Base-by-base conservation (phyloP, 441 rosid genomes). In the Corymbia calophylla region DNA sequence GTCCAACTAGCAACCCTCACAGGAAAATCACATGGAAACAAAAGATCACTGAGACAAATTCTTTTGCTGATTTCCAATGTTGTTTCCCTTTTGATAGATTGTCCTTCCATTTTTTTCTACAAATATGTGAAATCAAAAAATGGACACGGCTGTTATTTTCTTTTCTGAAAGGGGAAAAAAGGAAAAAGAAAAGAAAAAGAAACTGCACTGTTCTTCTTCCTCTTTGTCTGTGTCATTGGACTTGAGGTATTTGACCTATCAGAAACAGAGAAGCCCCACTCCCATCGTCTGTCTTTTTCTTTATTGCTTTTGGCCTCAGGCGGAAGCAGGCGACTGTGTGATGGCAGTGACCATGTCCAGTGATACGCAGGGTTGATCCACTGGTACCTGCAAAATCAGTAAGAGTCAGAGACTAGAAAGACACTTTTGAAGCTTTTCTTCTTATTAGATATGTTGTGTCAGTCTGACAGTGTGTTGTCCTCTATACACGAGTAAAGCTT, bases 291-390 rank as follows among this genome's bases (percentile, higher is more conserved):
- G 87, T 35, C 9, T 9, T 47, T 15, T n/a, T 39, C 25, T 77
- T 77, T 12, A 77, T 54, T 73, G 66, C 62, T 31, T 70, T 70
- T 89, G 25, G 53, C 17, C 64, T 53, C 55, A 17, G 31, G 35
- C 9, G 23, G 84, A 77, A 77, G 94, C 95, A 44, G 98, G 97
- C 35, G 99, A 98, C 87, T 93, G 91, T 55, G 98, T 96, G 90
- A 95, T 93, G 87, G 89, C 93, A 81, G 94, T 94, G 88, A 95
- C 94, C 99, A 97, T 97, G 89, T 95, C 94, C 90, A 97, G 93
- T 87, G 99, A 94, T 44, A 95, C 90, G 87, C 99, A 97, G 25
- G 99, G 99, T 88, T 97, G 98, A 92, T 97, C 98, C 47, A 93
- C 97, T 66, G 99, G 98, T 31, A 97, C 99, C 99, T 98, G 96